Base-by-base conservation (phyloP, 805 yeast genomes). In the Millerozyma miso region DNA sequence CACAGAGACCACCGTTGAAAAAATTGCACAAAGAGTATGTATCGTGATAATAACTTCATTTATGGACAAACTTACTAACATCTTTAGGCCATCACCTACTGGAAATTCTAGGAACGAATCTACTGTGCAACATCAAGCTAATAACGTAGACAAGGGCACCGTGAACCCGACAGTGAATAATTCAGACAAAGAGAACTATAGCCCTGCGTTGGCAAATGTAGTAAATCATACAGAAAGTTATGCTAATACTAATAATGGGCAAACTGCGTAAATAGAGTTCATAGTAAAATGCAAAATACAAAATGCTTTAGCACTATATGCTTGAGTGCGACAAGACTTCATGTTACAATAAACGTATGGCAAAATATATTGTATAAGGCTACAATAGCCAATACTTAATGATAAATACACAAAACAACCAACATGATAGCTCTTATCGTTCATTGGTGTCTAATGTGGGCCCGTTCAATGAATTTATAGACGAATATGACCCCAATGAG, bases 381-480 rank as follows among this genome's bases (percentile, higher is more conserved):
- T n/a, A n/a, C n/a, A n/a, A n/a, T n/a, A n/a, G n/a, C n/a, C n/a
- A 6, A 23, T 23, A 23, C 29, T 10, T 23, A 10, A 23, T 23
- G 29, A 23, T 23, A 7, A 10, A 23, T 23, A n/a, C n/a, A n/a
- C 29, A 23, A 23, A 7, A 23, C 10, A 23, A 10, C 10, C 29
- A 23, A 23, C 29, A 10, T 40, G 4, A 41, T 59, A 1, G 37
- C 38, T 6, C 56, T 60, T 16, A 23, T 10, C 10, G 10, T 23
- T 23, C 29, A 10, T 43, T 65, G 12, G 51, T 69, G 4, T 26
- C 40, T 1, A 37, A 44, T 1, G 40, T 56, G 2, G 76, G 76
- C 3, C 76, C 76, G 4, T 70, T 48, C 52, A 68, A 68, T 48
- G 73, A 67, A 41, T 60, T 59, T 3, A 60, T 69, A 0, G 65